Evolutionary conservation across 129 eudicot species (phyloP), one percentile per base, ranked within the genome.

Genomic region (Chrysanthemum seticuspe): DNA sequence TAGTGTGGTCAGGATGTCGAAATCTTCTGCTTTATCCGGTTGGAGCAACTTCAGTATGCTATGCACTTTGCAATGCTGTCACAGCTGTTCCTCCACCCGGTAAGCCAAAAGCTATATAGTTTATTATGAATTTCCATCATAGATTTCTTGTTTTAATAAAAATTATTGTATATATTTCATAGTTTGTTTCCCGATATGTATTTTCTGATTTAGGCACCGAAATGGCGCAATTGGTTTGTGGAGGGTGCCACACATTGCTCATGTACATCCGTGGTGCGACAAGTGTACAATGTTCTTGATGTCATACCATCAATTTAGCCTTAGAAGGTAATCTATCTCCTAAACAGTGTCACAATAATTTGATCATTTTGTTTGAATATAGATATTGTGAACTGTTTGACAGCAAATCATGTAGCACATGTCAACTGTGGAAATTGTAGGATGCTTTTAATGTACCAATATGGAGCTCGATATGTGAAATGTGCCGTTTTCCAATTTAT

Each of bases 351-450:
- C 47, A 5, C 40, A 47, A 54, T 44, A 8, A 44, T 65, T 65
- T 64, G n/a, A 72, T 65, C 5, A 72, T 5, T 8, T 56, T 25
- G 12, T 56, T 71, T 13, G 29, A 45, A 12, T 29, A 64, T 52
- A 64, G 13, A 29, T 65, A 47, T 11, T 64, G 31, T 68, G 47
- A 62, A 27, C 15, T 8, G 45, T 34, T 52, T 72, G 56, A 60
- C 88, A 89, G 96, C 96, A 82, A 89, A 89, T 81, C 96, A 89
- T 63, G 90, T 89, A 65, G 96, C 96, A 52, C 96, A 89, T 76
- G 96, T 89, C 73, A 89, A 87, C 62, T 89, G 96, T 74, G 96
- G 90, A 67, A 89, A 83, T 78, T 89, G 96, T 60, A 78, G 88
- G 69, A 87, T 83, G 92, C 75, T 89, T 77, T 72, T 89, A 79